A percentile compares a stretch with the other conserved stretches of the same genome.
phyloP scores from a whole-genome alignment of 2,329 filamentous ascomycete genomes.

The Arachnomyces sp. region DNA sequence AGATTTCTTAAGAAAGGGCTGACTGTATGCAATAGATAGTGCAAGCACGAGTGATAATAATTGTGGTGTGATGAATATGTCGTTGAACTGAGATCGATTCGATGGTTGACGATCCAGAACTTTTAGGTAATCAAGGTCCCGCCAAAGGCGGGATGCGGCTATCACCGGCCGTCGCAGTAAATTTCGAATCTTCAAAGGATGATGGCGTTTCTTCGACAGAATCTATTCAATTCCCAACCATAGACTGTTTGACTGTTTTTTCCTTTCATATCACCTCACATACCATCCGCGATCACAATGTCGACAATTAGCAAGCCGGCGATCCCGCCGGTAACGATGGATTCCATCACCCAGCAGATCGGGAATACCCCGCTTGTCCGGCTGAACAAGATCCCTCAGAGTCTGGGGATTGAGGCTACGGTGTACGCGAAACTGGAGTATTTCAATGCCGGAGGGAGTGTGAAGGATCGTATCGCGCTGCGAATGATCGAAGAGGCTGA shows the following conservation, averaged over 20 bases:
- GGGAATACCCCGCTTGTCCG: conserved; percentile 93
- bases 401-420: conserved; percentile 77
- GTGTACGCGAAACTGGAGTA: conserved; percentile 88
- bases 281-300: conserved; percentile 29
- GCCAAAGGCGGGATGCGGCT: conserved; percentile 1
- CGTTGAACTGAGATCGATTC: too few species aligned
- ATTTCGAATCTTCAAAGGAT: too few species aligned
- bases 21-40: too few species aligned
- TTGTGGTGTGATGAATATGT: too few species aligned
- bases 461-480: conserved; percentile 91
- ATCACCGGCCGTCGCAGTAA: too few species aligned
- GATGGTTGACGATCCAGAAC: too few species aligned
- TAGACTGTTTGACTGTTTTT: background rate
- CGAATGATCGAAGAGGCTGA: conserved; percentile 98
- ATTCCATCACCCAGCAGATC: conserved; percentile 76
- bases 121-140: too few species aligned
- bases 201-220: too few species aligned
- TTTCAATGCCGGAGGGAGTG: conserved; percentile 87
- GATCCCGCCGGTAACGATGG: conserved; percentile 48
- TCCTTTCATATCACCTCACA: conserved; percentile 1
- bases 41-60: too few species aligned
- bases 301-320: conserved; percentile 42
- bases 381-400: conserved; percentile 86
- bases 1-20: too few species aligned
- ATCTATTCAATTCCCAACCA: too few species aligned